A percentile compares a stretch with the other conserved stretches of the same genome.
These are phyloP conservation scores for Dryas drummondii DNA, from an alignment of 306 rosid species.

Conservation along the genomic window DNA sequence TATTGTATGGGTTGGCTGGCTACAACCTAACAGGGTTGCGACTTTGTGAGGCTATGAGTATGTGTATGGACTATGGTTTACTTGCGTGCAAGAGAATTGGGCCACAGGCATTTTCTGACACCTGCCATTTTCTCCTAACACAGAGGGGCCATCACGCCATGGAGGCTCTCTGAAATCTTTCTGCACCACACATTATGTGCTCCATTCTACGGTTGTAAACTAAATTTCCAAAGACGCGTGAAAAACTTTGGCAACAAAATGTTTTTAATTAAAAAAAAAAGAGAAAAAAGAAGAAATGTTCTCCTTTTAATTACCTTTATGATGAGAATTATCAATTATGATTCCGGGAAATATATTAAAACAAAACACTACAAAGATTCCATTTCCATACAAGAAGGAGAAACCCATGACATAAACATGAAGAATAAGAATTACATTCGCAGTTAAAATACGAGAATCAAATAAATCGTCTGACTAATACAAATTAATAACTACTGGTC, in stretches of 20 bases:
- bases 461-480: constrained; percentile 16
- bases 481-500: constrained; percentile 25
- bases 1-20: too few species aligned
- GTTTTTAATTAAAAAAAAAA: too few species aligned
- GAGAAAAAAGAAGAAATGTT: too few species aligned
- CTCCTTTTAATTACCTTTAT: too few species aligned
- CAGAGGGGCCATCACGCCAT: constrained; percentile 15
- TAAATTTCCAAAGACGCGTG: not conserved
- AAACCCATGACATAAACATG: not conserved
- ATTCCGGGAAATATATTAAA: not conserved
- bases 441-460: not conserved
- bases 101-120: constrained; percentile 39
- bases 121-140: constrained; percentile 18
- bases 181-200: constrained; percentile 1
- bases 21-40: too few species aligned
- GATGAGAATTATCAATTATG: too few species aligned
- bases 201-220: not conserved
- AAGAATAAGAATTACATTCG: constrained; percentile 3
- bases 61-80: too few species aligned
- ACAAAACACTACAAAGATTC: not conserved
- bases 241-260: not conserved
- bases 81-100: constrained; percentile 22
- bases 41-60: too few species aligned
- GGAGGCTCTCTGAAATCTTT: too few species aligned
- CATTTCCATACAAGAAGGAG: not conserved